Evolutionary conservation across 225 moss, liverwort and hornwort genomes (phyloP), one percentile per base, ranked within the genome.

Genomic region (Polytrichum formosum): DNA sequence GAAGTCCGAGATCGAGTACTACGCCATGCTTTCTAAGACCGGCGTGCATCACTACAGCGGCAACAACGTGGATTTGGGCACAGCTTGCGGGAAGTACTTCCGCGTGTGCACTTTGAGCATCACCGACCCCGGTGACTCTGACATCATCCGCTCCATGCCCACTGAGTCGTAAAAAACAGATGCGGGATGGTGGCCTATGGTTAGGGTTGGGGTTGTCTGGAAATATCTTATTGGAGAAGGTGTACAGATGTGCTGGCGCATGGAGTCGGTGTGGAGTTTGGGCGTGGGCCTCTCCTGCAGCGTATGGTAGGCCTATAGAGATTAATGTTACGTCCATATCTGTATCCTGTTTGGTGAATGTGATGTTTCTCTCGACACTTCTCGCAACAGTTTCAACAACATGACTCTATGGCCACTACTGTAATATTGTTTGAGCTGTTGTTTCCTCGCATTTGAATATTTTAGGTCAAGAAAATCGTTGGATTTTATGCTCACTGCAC

Each of bases 1-100:
- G 26, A 85, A 85, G 74, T 82, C 82, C 5, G 79, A 85, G 74
- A 79, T 85, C 60, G 79, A 85, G 82, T 85, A 85, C 63, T 85
- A 82, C 54, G 74, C 85, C 27, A 85, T 85, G 82, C 71, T 85
- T 1, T 78, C 82, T 26, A 85, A 82, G 82, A 85, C 79, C 0
- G 79, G 81, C 6, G 79, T 85, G 69, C 79, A 85, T n/a, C 82
- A 85, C 63, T 85, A 76, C 74, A 82, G 69, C 67, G 82, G 85
- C 56, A 85, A 82, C 30, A 85, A 85, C 18, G 79, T 85, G 69
- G 82, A 82, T 29, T 63, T 85, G 55, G 85, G 85, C 5, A 85
- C 82, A 9, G 79, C 82, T 1, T 85, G 85, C 69, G 79, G 79
- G 58, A 83, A 80, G 65, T 80, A 79, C 64, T 83, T 79, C 74